phyloP scores from a whole-genome alignment of 2,329 filamentous ascomycete species.

The Pseudocercospora pini-densiflorae region DNA sequence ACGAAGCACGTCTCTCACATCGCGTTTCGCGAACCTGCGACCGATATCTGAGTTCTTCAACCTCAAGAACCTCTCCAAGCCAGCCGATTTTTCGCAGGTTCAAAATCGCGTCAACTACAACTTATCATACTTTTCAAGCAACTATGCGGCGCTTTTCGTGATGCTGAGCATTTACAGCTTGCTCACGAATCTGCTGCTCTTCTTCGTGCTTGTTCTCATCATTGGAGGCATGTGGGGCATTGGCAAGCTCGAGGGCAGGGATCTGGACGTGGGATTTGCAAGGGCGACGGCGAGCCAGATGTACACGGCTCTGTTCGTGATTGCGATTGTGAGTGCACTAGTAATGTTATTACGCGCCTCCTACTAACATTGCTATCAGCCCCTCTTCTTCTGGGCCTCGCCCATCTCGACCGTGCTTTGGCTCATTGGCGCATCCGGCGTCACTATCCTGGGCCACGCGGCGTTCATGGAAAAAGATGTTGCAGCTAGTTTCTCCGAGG shows the following conservation, averaged over 20 bases:
- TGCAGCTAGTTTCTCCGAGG: conserved; percentile 99
- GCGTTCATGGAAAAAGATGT: conserved; percentile 48
- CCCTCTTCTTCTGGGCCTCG: conserved; percentile 82
- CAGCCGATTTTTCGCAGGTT: conserved; percentile 84
- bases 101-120: conserved; percentile 98
- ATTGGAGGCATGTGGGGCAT: conserved; percentile 88
- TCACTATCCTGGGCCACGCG: conserved; percentile 93
- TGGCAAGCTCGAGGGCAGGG: conserved; percentile 83
- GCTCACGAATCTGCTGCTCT: conserved; percentile 81
- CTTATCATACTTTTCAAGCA: conserved; percentile 95
- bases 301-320: conserved; percentile 83
- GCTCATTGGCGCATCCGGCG: conserved; percentile 93
- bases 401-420: conserved; percentile 86
- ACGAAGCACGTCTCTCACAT: conserved; percentile 75
- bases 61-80: conserved; percentile 93
- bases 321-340: conserved; percentile 61
- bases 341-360: not conserved
- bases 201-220: conserved; percentile 92
- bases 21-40: conserved; percentile 89
- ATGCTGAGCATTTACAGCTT: conserved; percentile 97
- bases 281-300: conserved; percentile 89
- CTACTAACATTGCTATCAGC: conserved; percentile 41
- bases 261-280: conserved; percentile 83
- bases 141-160: conserved; percentile 91
- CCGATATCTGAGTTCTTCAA: conserved; percentile 94